Evolutionary conservation across 345 rosid genomes (phyloP).

Genomic region (Lumnitzera racemosa): DNA sequence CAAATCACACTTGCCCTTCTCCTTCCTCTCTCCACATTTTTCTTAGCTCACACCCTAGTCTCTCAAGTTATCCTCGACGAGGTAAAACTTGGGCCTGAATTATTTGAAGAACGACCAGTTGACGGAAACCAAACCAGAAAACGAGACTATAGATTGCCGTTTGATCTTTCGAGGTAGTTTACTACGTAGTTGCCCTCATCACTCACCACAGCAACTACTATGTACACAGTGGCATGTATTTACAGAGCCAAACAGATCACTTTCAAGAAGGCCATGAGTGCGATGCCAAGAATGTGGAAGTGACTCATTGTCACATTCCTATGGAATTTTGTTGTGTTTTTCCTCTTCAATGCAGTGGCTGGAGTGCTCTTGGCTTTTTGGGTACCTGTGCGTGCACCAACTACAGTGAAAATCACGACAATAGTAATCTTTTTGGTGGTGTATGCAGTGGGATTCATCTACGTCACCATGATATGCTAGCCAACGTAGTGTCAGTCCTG

Average conservation of each 20-base stretch:
- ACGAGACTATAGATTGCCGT: conserved; percentile 3
- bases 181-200: conserved; percentile 26
- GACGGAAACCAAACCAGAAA: no score
- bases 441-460: conserved; percentile 12
- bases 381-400: not conserved
- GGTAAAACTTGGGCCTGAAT: no score
- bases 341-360: conserved; percentile 13
- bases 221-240: conserved; percentile 41
- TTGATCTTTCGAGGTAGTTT: conserved; percentile 24
- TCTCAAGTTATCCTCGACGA: no score
- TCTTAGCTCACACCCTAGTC: no score
- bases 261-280: conserved; percentile 30
- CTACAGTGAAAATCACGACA: not conserved
- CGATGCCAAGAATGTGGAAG: conserved; percentile 50
- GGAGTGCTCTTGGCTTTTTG: not conserved
- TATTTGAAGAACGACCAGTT: no score
- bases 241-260: conserved; percentile 25
- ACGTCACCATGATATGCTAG: conserved; percentile 36
- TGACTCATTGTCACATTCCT: conserved; percentile 36
- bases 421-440: not conserved
- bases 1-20: no score
- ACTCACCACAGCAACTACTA: conserved; percentile 45
- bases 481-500: conserved; percentile 41
- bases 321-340: conserved; percentile 12
- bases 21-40: no score